Evolutionary conservation across 257 asterid species (phyloP), one percentile per base, ranked within the genome.

Genomic region (Solanum microdontum): DNA sequence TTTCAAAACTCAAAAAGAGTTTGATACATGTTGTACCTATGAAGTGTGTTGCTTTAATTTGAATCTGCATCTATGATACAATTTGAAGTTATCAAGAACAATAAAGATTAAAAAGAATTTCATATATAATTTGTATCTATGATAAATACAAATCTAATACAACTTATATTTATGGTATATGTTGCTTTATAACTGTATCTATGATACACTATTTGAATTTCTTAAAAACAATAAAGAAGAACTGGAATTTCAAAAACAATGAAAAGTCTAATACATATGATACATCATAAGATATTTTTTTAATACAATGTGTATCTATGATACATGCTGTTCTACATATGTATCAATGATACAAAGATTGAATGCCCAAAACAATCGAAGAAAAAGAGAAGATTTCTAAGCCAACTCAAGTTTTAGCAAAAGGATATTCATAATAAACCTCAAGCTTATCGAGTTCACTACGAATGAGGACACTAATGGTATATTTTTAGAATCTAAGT

Each of bases 401-500:
- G 30, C 15, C 28, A 21, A n/a, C 69, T 60, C 98, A 98, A 89
- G 97, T 93, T 88, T 89, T 90, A 36, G 95, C 96, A 90, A 92
- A 89, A 43, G 97, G 95, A 93, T 93, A 92, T 66, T 92, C 91
- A 82, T 93, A 95, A 79, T 15, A 86, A 69, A 94, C 90, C n/a
- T 96, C 95, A 17, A 93, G 93, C 74, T 86, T 90, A 51, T 94
- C 95, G 19, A 95, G 94, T 28, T 94, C 92, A 82, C 84, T 88
- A 74, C 98, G 95, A 79, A 95, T 93, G 30, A 95, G 94, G 80
- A 95, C 92, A 88, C 93, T 93, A 13, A 95, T 45, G 79, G 92
- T 92, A 93, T 90, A 89, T 89, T 95, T 98, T 87, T 94, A 90
- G 87, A 94, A 94, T 85, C 87, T 83, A 32, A 95, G 93, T 82